Percentiles rank a stretch among this genome's conserved stretches.
Conservation (phyloP, 2,329 filamentous ascomycete species). For the Phyllosticta citriasiana region DNA sequence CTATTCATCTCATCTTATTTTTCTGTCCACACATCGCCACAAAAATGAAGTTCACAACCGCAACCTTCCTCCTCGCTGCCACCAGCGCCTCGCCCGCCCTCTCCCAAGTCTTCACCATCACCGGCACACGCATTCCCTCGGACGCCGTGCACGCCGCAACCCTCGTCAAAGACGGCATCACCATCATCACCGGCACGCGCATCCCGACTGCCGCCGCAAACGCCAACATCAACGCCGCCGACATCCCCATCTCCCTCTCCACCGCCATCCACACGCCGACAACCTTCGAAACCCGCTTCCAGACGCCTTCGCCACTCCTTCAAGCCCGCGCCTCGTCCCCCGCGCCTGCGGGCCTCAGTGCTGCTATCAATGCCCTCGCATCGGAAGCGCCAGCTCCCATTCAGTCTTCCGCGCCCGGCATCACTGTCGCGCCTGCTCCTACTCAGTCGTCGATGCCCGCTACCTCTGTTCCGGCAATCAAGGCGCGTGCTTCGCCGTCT, state of each 20-base stretch:
- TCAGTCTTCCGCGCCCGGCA: too few relatives aligned
- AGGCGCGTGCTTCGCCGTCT: too few relatives aligned
- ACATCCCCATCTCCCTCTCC: too few relatives aligned
- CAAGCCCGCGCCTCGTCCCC: too few relatives aligned
- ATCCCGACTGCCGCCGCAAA: neutral
- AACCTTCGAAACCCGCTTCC: neutral
- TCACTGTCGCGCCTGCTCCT: neutral
- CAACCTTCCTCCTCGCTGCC: neutral
- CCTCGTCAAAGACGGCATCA: constrained; percentile 40
- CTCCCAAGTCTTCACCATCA: neutral
- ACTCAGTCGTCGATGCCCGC: too few relatives aligned
- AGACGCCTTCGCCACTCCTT: too few relatives aligned
- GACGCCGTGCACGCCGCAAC: constrained; percentile 33
- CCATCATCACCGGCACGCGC: constrained; percentile 22
- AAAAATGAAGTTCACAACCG: neutral
- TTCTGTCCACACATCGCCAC: too few relatives aligned
- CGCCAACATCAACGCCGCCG: neutral
- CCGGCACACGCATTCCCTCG: constrained; percentile 26
- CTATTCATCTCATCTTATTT: too few relatives aligned
- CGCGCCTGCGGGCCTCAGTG: too few relatives aligned
- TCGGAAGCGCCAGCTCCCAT: too few relatives aligned
- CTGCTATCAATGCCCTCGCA: too few relatives aligned
- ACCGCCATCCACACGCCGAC: neutral
- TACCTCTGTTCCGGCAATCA: too few relatives aligned
- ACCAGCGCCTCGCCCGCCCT: neutral